These are phyloP conservation scores for Sporisorium sorghi DNA, from an alignment of 1,284 basidiomycete genomes.

Conservation along the genomic window DNA sequence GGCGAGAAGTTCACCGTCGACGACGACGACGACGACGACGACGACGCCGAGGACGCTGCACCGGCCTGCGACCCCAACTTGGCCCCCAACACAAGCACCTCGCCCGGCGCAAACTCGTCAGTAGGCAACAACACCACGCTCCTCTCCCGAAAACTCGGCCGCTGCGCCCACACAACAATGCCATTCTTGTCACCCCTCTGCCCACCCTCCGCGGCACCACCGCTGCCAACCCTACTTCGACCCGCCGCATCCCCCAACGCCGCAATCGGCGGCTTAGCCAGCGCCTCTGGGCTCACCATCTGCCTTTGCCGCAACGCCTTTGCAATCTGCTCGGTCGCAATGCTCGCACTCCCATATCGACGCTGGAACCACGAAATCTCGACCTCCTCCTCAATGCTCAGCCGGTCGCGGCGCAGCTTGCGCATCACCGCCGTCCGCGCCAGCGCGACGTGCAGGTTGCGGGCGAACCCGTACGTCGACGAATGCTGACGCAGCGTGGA, in stretches of 20 bases:
- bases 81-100: constrained; percentile 19
- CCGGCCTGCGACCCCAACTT: constrained; percentile 2
- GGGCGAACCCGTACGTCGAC: constrained; percentile 31
- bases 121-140: constrained; percentile 19
- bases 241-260: constrained; percentile 3
- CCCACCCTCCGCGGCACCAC: not conserved
- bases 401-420: constrained; percentile 34
- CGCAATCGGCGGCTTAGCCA: constrained; percentile 53
- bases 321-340: constrained; percentile 44
- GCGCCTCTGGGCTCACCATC: constrained; percentile 54
- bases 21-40: not conserved
- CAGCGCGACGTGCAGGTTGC: constrained; percentile 48
- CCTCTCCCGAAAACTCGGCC: constrained; percentile 29
- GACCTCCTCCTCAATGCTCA: constrained; percentile 52
- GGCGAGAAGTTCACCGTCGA: constrained; percentile 35
- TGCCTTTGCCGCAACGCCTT: constrained; percentile 40
- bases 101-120: constrained; percentile 34
- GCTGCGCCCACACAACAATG: constrained; percentile 38
- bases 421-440: constrained; percentile 54
- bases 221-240: constrained; percentile 16
- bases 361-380: constrained; percentile 62
- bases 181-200: constrained; percentile 39
- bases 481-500: constrained; percentile 33
- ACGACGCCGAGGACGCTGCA: not conserved
- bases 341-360: constrained; percentile 48